Base-by-base conservation (phyloP, 352 stramenopile species). In the Phytopythium delawarense region DNA sequence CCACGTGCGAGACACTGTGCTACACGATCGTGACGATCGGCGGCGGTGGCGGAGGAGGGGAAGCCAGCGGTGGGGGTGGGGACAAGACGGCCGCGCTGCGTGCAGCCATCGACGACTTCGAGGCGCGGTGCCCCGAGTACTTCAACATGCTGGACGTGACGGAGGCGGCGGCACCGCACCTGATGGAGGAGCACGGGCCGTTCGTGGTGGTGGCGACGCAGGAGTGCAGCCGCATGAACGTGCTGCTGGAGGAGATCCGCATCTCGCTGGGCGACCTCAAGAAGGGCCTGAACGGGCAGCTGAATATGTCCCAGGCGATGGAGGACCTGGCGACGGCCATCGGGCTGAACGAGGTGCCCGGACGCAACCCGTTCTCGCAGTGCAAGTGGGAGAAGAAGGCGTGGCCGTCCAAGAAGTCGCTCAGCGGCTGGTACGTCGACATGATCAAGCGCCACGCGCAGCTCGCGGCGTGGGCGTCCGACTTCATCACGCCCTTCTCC, bases 231-330 rank as follows among this genome's bases (percentile, higher is more conserved):
- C 87, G 93, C 18, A 98, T 98, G 96, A 98, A 98, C 62, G 84
- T 83, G 13, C 73, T 98, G 35, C 67, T 98, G 11, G 81, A 91
- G 59, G 91, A 97, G 66, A 98, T 98, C 61, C 82, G 85, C 23
- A 76, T 86, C 37, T 97, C 92, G 4, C 75, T 98, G 11, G 72
- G 87, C 1, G 96, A 98, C 54, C 73, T 98, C 45, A 97, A 98
- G 66, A 98, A 98, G 62, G 96, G 94, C 35, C 75, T 98, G 4
- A 98, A 98, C 59, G 96, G 94, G 3, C 91, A 98, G 65, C 79
- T 98, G 15, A 98, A 98, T 81, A 98, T 98, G 91, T 97, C 89
- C 15, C 87, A 96, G 60, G 73, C 88, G 8, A 98, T 98, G 92
- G 94, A 98, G 64, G 94, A 98, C 66, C 78, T 98, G 34, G 87